These are phyloP conservation scores for Botrytis elliptica DNA, from an alignment of 2,329 filamentous ascomycete genomes.

Conservation along the genomic window DNA sequence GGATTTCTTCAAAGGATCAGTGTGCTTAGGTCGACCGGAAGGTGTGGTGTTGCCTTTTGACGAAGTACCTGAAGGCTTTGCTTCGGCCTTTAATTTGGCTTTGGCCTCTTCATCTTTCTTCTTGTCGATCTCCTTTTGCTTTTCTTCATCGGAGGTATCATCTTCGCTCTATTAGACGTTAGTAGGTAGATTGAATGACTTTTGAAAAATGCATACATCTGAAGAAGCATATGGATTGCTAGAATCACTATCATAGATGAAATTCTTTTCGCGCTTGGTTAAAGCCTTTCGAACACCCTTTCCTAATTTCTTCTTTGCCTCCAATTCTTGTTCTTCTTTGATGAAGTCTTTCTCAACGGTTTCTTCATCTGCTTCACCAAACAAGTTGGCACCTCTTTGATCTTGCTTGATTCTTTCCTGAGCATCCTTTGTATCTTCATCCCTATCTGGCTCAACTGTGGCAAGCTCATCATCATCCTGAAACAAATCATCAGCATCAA, in stretches of 20 bases:
- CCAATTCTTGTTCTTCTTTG: conserved; percentile 68
- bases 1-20: conserved; percentile 50
- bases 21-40: conserved; percentile 54
- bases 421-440: conserved; percentile 74
- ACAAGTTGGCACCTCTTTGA: conserved; percentile 84
- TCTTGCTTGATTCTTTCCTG: conserved; percentile 73
- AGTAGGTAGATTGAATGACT: conserved; percentile 27
- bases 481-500: conserved; percentile 70
- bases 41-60: conserved; percentile 71
- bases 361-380: conserved; percentile 66
- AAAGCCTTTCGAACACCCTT: conserved; percentile 79
- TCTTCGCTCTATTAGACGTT: conserved; percentile 48
- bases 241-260: conserved; percentile 76
- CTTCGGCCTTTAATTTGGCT: conserved; percentile 53
- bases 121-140: conserved; percentile 64
- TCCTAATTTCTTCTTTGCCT: conserved; percentile 67
- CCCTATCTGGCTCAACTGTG: conserved; percentile 72
- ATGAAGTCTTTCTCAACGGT: conserved; percentile 70
- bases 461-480: conserved; percentile 84
- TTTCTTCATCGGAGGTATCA: conserved; percentile 50
- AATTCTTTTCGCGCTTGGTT: conserved; percentile 80
- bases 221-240: conserved; percentile 55
- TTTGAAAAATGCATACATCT: conserved; percentile 43
- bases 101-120: conserved; percentile 59
- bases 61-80: conserved; percentile 51